These are phyloP conservation scores for Backusella sp. DNA, from an alignment of 192 early-diverging fungal genomes.

Conservation along the genomic window DNA sequence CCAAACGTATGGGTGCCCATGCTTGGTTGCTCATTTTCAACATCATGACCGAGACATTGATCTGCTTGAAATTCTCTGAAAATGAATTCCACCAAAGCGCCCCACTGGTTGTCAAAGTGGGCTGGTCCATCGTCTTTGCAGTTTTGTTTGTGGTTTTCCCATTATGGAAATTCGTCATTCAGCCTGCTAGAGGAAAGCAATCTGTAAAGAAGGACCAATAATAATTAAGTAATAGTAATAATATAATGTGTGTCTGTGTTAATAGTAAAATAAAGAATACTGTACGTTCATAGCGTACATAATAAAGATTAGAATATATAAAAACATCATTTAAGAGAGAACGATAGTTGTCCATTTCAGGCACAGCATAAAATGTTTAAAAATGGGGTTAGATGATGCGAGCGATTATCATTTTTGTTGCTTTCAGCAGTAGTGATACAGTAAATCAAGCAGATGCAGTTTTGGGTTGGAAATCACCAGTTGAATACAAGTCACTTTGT, in stretches of 20 bases:
- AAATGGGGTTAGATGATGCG: no score
- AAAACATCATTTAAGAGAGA: not conserved
- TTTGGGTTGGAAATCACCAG: no score
- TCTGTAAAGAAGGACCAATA: conserved; percentile 11
- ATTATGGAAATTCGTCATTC: conserved; percentile 66
- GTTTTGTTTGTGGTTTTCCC: conserved; percentile 65
- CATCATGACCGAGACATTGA: conserved; percentile 89
- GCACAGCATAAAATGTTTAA: no score
- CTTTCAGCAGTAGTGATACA: no score
- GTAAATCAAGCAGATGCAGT: no score
- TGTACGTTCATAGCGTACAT: not conserved
- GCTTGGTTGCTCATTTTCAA: conserved; percentile 89
- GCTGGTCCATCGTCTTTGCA: conserved; percentile 68
- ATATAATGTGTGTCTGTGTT: not conserved
- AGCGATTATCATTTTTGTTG: no score
- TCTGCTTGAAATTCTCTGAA: conserved; percentile 84
- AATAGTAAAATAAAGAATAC: not conserved
- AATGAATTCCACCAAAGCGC: conserved; percentile 84
- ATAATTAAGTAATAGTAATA: not conserved
- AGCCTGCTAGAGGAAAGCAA: not conserved
- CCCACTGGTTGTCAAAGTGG: conserved; percentile 65
- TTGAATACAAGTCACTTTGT: no score
- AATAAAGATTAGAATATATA: not conserved
- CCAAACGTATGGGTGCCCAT: conserved; percentile 90
- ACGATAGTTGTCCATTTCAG: no score